A percentile compares a stretch with the other conserved stretches of the same genome.
Conservation (phyloP, 2,329 filamentous ascomycete genomes). For the Phyllosticta citribraziliensis region DNA sequence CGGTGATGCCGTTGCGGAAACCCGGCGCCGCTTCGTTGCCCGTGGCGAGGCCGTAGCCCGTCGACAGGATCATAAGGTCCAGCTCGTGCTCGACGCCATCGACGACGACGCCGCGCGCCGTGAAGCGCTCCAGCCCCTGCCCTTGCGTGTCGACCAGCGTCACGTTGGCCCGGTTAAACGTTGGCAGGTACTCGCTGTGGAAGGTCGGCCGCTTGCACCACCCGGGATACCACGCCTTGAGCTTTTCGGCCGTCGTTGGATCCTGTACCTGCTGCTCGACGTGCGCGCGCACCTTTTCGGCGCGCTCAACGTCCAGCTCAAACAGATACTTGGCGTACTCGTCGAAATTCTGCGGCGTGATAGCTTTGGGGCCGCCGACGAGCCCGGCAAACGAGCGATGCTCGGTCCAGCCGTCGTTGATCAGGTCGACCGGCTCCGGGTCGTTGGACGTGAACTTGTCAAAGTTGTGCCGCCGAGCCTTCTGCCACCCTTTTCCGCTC, state of each 20-base stretch:
- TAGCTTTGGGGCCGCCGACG: slow-evolving; percentile 23
- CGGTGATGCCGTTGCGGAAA: slow-evolving; percentile 25
- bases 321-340: slow-evolving; percentile 26
- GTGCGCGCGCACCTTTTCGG: slow-evolving; percentile 38
- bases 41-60: slow-evolving; percentile 31
- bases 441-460: slow-evolving; percentile 27
- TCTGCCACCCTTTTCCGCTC: slow-evolving; percentile 39
- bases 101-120: slow-evolving; percentile 38
- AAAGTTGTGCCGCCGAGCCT: slow-evolving; percentile 37
- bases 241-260: slow-evolving; percentile 37
- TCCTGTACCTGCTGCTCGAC: slow-evolving; percentile 46
- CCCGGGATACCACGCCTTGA: slow-evolving; percentile 51
- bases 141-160: slow-evolving; percentile 51
- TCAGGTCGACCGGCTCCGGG: slow-evolving; percentile 27
- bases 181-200: slow-evolving; percentile 48
- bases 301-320: slow-evolving; percentile 32
- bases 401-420: slow-evolving; percentile 40
- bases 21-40: slow-evolving; percentile 16
- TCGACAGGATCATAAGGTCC: slow-evolving; percentile 39
- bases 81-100: slow-evolving; percentile 39
- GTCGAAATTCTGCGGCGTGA: slow-evolving; percentile 24
- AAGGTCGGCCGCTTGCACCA: slow-evolving; percentile 58
- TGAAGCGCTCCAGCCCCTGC: slow-evolving; percentile 40
- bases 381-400: slow-evolving; percentile 31
- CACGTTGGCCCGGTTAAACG: slow-evolving; percentile 52